Percentiles rank a stretch among this genome's conserved stretches.
Conservation (phyloP, 2,329 filamentous ascomycete species). For the Cercospora beticola region DNA sequence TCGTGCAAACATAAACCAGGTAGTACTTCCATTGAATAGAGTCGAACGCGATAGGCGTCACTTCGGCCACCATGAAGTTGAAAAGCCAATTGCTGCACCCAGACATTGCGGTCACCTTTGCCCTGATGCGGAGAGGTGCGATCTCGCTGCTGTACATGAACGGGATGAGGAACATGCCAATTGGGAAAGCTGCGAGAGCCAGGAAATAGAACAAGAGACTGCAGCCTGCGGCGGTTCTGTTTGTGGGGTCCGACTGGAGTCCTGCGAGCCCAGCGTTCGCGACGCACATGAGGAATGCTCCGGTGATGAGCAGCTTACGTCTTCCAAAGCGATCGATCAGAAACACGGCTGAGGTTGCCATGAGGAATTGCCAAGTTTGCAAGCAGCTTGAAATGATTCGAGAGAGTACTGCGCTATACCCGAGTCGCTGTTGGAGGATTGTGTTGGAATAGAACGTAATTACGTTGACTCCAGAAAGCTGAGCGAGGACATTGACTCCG, state of each 20-base stretch:
- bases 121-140: constrained; percentile 33
- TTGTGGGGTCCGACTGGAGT: constrained; percentile 25
- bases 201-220: constrained; percentile 33
- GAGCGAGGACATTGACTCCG: constrained; percentile 30
- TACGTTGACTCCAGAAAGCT: constrained; percentile 31
- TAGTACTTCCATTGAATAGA: constrained; percentile 46
- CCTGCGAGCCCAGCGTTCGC: constrained; percentile 29
- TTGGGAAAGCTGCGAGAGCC: constrained; percentile 31
- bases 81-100: constrained; percentile 61
- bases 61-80: constrained; percentile 44
- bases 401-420: constrained; percentile 24
- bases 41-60: constrained; percentile 57
- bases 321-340: constrained; percentile 35
- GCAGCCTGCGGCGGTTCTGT: constrained; percentile 26
- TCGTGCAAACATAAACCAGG: constrained; percentile 59
- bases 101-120: constrained; percentile 38
- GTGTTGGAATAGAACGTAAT: constrained; percentile 34
- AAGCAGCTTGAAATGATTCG: constrained; percentile 31
- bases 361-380: constrained; percentile 34
- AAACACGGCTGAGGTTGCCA: constrained; percentile 30
- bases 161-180: constrained; percentile 34
- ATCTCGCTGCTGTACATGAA: constrained; percentile 40
- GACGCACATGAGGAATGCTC: constrained; percentile 31
- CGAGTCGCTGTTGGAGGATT: constrained; percentile 27
- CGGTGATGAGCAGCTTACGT: constrained; percentile 32